Evolutionary conservation across 352 stramenopile genomes (phyloP).

Genomic region (Phytophthora tubulina): DNA sequence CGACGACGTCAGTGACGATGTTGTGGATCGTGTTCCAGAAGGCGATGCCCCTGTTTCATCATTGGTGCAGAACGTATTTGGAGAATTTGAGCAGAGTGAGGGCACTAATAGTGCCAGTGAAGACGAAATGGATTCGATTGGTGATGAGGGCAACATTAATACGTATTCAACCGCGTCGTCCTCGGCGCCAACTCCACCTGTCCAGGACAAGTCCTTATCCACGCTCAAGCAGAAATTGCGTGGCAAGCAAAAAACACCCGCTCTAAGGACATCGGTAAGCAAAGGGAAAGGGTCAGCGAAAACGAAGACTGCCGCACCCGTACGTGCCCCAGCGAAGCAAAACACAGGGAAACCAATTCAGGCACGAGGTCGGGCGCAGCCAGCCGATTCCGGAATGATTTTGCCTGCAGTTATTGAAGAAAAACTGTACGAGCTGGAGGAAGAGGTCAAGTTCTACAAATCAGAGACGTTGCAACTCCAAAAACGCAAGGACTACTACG

Average conservation of each 20-base stretch:
- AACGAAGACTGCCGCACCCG: conserved; percentile 14
- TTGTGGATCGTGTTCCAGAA: background rate
- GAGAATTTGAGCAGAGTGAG: conserved; percentile 23
- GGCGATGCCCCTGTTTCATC: conserved; percentile 53
- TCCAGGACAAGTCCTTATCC: conserved; percentile 35
- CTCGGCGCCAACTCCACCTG: background rate
- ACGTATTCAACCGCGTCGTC: background rate
- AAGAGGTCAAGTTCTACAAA: conserved; percentile 91
- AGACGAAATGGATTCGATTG: conserved; percentile 8
- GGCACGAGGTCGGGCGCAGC: conserved; percentile 15
- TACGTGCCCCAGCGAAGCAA: conserved; percentile 7
- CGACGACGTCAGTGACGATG: conserved; percentile 4
- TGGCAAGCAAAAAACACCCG: conserved; percentile 30
- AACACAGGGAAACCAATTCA: conserved; percentile 15
- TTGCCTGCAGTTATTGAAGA: conserved; percentile 83
- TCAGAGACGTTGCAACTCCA: conserved; percentile 82
- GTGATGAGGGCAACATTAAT: conserved; percentile 3
- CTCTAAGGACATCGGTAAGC: background rate
- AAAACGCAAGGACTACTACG: conserved; percentile 72
- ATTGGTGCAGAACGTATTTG: conserved; percentile 72
- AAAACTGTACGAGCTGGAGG: conserved; percentile 81
- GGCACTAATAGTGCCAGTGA: conserved; percentile 3
- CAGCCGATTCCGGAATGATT: conserved; percentile 31
- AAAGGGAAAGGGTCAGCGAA: conserved; percentile 13
- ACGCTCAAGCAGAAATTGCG: conserved; percentile 40